Conservation (phyloP, 129 eudicot species). For the Saposhnikovia divaricata region DNA sequence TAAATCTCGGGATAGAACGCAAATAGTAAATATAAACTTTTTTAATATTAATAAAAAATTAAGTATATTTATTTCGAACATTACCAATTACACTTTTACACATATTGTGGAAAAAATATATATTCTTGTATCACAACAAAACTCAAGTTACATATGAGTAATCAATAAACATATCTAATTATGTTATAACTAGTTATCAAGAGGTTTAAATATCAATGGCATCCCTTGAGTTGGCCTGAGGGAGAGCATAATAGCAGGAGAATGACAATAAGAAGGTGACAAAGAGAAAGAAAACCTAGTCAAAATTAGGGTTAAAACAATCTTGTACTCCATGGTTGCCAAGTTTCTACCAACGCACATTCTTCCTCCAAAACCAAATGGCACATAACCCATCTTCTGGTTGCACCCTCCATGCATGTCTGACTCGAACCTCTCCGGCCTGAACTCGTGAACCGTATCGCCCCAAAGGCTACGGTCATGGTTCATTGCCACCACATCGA, state of each 20-base stretch:
- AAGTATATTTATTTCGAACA: background rate
- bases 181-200: background rate
- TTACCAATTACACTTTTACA: background rate
- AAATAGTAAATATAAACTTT: too few species aligned
- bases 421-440: constrained; percentile 70
- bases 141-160: background rate
- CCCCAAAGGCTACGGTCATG: constrained; percentile 80
- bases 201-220: constrained; percentile 46
- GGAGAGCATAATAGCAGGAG: constrained; percentile 65
- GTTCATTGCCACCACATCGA: constrained; percentile 87
- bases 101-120: background rate
- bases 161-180: background rate
- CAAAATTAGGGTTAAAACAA: constrained; percentile 51
- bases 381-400: constrained; percentile 87
- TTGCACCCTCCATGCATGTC: constrained; percentile 61
- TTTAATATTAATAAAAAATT: too few species aligned
- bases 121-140: background rate
- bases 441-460: constrained; percentile 63
- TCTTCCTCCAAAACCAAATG: constrained; percentile 94
- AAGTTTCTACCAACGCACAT: constrained; percentile 90
- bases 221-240: constrained; percentile 81
- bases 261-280: constrained; percentile 69
- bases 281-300: constrained; percentile 63
- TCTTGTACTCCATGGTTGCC: constrained; percentile 73
- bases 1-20: too few species aligned